A percentile compares a stretch with the other conserved stretches of the same genome.
phyloP scores from a whole-genome alignment of 2,329 filamentous ascomycete species.

The Fusarium aywerte region DNA sequence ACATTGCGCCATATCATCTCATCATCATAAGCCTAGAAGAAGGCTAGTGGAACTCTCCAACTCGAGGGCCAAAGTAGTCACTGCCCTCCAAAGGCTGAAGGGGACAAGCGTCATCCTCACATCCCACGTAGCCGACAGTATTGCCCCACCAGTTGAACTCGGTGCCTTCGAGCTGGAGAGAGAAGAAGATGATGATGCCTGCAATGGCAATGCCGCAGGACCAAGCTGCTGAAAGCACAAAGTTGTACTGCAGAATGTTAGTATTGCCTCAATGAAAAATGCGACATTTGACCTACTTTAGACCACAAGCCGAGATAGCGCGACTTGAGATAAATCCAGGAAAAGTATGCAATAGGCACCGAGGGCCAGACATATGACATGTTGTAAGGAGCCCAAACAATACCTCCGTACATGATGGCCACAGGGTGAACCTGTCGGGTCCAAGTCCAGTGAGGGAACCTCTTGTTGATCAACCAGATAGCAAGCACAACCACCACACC shows the following conservation, averaged over 20 bases:
- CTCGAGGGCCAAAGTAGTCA: conserved; percentile 55
- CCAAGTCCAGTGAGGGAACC: conserved; percentile 55
- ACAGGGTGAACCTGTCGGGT: conserved; percentile 60
- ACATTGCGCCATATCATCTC: conserved; percentile 41
- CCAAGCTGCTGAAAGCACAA: conserved; percentile 63
- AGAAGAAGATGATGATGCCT: conserved; percentile 65
- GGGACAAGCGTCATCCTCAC: conserved; percentile 56
- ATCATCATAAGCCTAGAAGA: conserved; percentile 19
- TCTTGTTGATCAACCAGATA: conserved; percentile 55
- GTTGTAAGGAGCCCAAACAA: conserved; percentile 62
- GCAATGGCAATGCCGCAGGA: conserved; percentile 62
- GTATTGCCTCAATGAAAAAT: not conserved
- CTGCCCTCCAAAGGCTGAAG: conserved; percentile 50
- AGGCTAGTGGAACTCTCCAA: conserved; percentile 51
- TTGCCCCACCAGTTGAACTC: conserved; percentile 64
- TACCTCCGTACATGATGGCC: conserved; percentile 59
- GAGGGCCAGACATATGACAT: conserved; percentile 63
- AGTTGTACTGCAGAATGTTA: conserved; percentile 58
- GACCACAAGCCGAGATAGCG: conserved; percentile 63
- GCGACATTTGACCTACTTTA: conserved; percentile 52
- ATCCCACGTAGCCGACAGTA: conserved; percentile 53
- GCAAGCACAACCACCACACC: conserved; percentile 59
- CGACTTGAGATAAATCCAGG: conserved; percentile 63
- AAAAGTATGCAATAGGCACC: conserved; percentile 63
- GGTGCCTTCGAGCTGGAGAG: conserved; percentile 57